These are phyloP conservation scores for Fusarium cyanostomum DNA, from an alignment of 2,329 filamentous ascomycete genomes.

Conservation along the genomic window DNA sequence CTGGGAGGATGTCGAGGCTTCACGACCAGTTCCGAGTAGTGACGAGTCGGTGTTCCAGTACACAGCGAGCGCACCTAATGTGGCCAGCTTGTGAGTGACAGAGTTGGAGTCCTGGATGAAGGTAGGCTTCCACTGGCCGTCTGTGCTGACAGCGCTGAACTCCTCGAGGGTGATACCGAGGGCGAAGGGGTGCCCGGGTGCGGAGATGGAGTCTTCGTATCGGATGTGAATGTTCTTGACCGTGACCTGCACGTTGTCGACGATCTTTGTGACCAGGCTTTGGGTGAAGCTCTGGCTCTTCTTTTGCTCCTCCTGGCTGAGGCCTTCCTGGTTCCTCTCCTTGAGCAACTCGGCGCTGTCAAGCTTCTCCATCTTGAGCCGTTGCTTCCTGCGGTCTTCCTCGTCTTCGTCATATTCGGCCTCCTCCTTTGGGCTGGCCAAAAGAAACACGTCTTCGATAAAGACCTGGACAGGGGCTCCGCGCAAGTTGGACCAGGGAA, in stretches of 20 bases:
- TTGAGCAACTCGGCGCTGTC: constrained; percentile 96
- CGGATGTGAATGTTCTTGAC: constrained; percentile 99
- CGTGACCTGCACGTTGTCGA: constrained; percentile 97
- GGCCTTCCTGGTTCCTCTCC: constrained; percentile 89
- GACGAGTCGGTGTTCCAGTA: constrained; percentile 98
- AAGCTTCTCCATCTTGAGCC: constrained; percentile 98
- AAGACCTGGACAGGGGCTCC: constrained; percentile 94
- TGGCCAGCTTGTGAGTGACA: constrained; percentile 93
- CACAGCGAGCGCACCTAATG: constrained; percentile 85
- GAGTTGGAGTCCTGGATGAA: constrained; percentile 89
- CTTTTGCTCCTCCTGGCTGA: constrained; percentile 94
- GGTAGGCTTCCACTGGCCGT: constrained; percentile 92
- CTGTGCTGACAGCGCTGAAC: constrained; percentile 96
- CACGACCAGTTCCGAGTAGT: constrained; percentile 83
- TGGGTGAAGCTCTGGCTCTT: constrained; percentile 98
- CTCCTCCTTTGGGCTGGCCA: constrained; percentile 96
- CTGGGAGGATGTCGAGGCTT: constrained; percentile 58
- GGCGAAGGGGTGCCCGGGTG: constrained; percentile 93
- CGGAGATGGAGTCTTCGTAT: constrained; percentile 97
- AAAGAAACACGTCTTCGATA: constrained; percentile 95
- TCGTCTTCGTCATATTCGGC: constrained; percentile 92
- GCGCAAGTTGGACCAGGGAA: constrained; percentile 96
- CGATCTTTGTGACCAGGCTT: constrained; percentile 93
- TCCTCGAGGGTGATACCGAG: constrained; percentile 92
- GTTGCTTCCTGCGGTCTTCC: constrained; percentile 84